These are phyloP conservation scores for Phytophthora cryptogea DNA, from an alignment of 352 stramenopile genomes.

Conservation along the genomic window DNA sequence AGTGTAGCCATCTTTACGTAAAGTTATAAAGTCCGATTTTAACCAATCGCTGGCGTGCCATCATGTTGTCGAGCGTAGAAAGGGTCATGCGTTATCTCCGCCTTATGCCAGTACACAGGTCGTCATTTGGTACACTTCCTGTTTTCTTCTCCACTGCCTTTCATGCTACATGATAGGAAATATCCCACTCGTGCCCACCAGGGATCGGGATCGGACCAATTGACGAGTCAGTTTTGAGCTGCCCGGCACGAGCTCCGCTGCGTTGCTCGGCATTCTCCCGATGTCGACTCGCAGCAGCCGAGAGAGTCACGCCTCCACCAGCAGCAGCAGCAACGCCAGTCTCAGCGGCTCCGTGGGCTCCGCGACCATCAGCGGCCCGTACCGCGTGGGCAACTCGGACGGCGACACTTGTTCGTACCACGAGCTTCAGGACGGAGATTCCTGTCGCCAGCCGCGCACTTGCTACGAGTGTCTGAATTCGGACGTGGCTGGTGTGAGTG, in stretches of 20 bases:
- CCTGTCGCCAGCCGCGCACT: slow-evolving; percentile 58
- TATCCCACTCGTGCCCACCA: slow-evolving; percentile 9
- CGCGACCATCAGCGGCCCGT: slow-evolving; percentile 29
- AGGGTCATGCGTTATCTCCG: not conserved
- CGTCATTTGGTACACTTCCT: not conserved
- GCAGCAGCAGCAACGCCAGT: slow-evolving; percentile 6
- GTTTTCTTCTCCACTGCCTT: not conserved
- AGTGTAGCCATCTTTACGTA: slow-evolving; percentile 14
- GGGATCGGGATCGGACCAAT: slow-evolving; percentile 21
- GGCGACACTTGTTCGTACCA: slow-evolving; percentile 75
- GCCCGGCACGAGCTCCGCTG: slow-evolving; percentile 12
- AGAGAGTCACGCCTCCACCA: slow-evolving; percentile 8
- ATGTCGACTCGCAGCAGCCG: slow-evolving; percentile 19
- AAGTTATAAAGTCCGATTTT: slow-evolving; percentile 10
- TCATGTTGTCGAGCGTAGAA: not conserved
- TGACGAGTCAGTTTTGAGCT: slow-evolving; percentile 31
- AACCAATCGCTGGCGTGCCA: slow-evolving; percentile 23
- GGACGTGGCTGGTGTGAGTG: slow-evolving; percentile 30
- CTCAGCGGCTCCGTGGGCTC: slow-evolving; percentile 26
- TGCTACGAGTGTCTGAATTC: slow-evolving; percentile 79
- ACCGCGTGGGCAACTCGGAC: slow-evolving; percentile 47
- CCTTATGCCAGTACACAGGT: not conserved
- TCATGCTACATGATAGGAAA: slow-evolving; percentile 10
- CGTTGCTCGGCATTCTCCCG: slow-evolving; percentile 3
- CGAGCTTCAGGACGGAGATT: slow-evolving; percentile 31